These are phyloP conservation scores for Filobasidium wieringae DNA, from an alignment of 768 basidiomycete genomes.

Conservation along the genomic window DNA sequence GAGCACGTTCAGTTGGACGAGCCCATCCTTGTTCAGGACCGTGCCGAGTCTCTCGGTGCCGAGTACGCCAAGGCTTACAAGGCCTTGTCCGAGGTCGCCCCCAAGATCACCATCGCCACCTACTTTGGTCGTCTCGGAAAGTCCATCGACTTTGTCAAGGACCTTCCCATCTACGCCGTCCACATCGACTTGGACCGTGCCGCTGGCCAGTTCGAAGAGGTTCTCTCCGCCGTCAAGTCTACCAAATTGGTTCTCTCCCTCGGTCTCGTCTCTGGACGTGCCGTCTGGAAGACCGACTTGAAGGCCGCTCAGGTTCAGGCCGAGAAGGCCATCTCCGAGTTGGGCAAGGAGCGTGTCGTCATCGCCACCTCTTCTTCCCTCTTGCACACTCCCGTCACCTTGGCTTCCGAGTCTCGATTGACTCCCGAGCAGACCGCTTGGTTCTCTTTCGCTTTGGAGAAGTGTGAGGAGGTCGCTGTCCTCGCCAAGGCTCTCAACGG, in stretches of 20 bases:
- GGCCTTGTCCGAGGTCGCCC: conserved; percentile 66
- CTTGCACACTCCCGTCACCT: conserved; percentile 93
- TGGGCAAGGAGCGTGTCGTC: conserved; percentile 73
- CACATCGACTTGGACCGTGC: conserved; percentile 96
- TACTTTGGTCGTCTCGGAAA: conserved; percentile 94
- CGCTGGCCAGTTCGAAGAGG: conserved; percentile 71
- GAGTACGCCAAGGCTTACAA: conserved; percentile 70
- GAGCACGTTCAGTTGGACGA: conserved; percentile 95
- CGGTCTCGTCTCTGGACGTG: conserved; percentile 92
- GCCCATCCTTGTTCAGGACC: conserved; percentile 87
- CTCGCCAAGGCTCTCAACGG: conserved; percentile 77
- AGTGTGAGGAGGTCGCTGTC: conserved; percentile 75
- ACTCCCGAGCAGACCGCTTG: conserved; percentile 83
- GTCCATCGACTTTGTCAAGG: conserved; percentile 74
- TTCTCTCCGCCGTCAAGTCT: conserved; percentile 68
- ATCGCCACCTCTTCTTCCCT: conserved; percentile 94
- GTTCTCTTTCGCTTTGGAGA: conserved; percentile 97
- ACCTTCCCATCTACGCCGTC: conserved; percentile 83
- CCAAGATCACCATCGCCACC: conserved; percentile 86
- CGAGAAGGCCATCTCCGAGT: conserved; percentile 68
- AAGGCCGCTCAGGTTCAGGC: conserved; percentile 64
- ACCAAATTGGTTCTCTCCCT: conserved; percentile 75
- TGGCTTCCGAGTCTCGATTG: conserved; percentile 82
- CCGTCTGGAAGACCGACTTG: conserved; percentile 99
- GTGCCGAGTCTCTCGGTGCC: conserved; percentile 60